phyloP scores from a whole-genome alignment of 2,329 filamentous ascomycete genomes.

The Hymenoscyphus repandus region DNA sequence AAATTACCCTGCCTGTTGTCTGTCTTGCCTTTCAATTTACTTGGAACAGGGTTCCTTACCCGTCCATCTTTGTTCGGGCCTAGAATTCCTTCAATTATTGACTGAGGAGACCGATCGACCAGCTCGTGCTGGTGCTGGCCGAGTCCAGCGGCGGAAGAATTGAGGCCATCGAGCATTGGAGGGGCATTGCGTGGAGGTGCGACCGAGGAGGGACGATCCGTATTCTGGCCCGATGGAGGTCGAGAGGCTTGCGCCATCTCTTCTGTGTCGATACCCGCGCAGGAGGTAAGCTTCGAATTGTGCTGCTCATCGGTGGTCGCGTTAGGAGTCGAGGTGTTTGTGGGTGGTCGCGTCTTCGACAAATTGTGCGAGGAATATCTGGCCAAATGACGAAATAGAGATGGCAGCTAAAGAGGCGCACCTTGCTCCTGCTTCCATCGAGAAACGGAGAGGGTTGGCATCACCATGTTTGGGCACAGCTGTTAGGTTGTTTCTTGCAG shows the following conservation, averaged over 20 bases:
- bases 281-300: neutral
- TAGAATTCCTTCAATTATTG: conserved; percentile 26
- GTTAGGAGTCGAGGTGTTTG: conserved; percentile 9
- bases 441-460: neutral
- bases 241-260: conserved; percentile 25
- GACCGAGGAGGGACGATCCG: conserved; percentile 14
- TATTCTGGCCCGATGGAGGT: conserved; percentile 23
- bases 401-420: conserved; percentile 18
- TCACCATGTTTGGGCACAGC: too few relatives aligned
- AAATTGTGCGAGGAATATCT: conserved; percentile 21
- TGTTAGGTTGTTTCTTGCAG: conserved; percentile 1
- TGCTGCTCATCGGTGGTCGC: conserved; percentile 10
- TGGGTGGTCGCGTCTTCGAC: conserved; percentile 15
- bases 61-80: conserved; percentile 42
- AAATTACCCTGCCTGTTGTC: conserved; percentile 55
- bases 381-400: conserved; percentile 16
- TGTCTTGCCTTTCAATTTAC: conserved; percentile 55
- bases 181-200: conserved; percentile 17
- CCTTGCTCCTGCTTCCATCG: conserved; percentile 26
- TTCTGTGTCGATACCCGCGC: conserved; percentile 4
- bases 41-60: conserved; percentile 54
- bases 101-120: conserved; percentile 39
- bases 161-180: conserved; percentile 17
- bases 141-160: conserved; percentile 32
- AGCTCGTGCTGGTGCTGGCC: conserved; percentile 46